These are phyloP conservation scores for Tuber brumale DNA, from an alignment of 495 filamentous ascomycete genomes.

Conservation along the genomic window DNA sequence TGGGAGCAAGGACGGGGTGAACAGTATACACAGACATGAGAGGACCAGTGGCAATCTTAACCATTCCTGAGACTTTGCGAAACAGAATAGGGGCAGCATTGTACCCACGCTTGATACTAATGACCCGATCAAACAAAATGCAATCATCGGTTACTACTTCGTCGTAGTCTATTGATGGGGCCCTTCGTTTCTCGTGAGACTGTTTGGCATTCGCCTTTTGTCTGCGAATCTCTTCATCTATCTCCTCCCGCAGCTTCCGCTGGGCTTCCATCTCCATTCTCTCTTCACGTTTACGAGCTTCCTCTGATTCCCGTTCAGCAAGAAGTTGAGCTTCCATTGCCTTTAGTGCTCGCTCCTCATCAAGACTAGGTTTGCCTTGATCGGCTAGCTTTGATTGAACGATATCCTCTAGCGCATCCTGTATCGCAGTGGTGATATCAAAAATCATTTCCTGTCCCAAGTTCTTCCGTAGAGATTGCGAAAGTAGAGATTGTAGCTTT, in stretches of 20 bases:
- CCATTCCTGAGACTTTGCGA: conserved; percentile 58
- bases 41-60: conserved; percentile 52
- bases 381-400: conserved; percentile 61
- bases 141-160: conserved; percentile 43
- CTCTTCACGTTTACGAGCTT: conserved; percentile 46
- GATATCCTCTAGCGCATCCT: conserved; percentile 83
- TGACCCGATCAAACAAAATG: conserved; percentile 65
- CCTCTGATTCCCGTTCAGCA: conserved; percentile 52
- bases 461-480: conserved; percentile 49
- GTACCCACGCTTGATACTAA: conserved; percentile 54
- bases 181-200: conserved; percentile 47
- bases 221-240: conserved; percentile 62
- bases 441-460: conserved; percentile 83
- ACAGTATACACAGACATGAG: conserved; percentile 60
- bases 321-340: conserved; percentile 53
- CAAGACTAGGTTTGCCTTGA: conserved; percentile 71
- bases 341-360: conserved; percentile 75
- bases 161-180: conserved; percentile 37
- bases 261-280: conserved; percentile 51
- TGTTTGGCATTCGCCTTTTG: conserved; percentile 56
- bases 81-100: conserved; percentile 54
- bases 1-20: conserved; percentile 54
- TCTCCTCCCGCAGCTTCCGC: conserved; percentile 46
- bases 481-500: conserved; percentile 41
- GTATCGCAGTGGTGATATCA: conserved; percentile 71